Conservation (phyloP, 1,284 basidiomycete species). For the Spongispora temasekensis region DNA sequence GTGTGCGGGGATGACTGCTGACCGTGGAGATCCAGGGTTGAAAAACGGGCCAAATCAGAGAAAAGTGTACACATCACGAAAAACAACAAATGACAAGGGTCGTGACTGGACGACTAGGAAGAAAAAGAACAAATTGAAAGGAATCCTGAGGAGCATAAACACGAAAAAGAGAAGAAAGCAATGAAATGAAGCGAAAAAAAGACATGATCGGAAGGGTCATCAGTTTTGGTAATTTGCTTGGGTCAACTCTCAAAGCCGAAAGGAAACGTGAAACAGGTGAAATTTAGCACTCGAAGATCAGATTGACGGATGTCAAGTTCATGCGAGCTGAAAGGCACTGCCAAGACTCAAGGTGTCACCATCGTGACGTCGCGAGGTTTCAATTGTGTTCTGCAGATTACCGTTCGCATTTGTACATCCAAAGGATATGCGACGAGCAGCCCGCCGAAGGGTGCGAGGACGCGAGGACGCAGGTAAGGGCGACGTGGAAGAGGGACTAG, state of each 20-base stretch:
- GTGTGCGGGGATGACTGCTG: background rate
- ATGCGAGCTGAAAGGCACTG: conserved; percentile 36
- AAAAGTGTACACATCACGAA: background rate
- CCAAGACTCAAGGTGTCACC: conserved; percentile 25
- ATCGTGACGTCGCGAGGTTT: conserved; percentile 10
- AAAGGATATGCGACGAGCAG: conserved; percentile 38
- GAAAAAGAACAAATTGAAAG: conserved; percentile 14
- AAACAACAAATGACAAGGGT: background rate
- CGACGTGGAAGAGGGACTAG: background rate
- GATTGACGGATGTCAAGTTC: conserved; percentile 1
- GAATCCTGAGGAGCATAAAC: conserved; percentile 9
- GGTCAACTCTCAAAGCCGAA: conserved; percentile 1
- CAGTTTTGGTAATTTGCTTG: background rate
- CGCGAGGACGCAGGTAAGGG: conserved; percentile 15
- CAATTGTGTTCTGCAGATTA: conserved; percentile 7
- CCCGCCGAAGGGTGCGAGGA: conserved; percentile 36
- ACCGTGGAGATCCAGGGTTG: background rate
- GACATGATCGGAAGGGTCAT: conserved; percentile 2
- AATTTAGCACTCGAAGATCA: conserved; percentile 12
- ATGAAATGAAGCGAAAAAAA: background rate
- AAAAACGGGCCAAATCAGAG: background rate
- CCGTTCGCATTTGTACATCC: conserved; percentile 18
- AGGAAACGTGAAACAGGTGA: conserved; percentile 1
- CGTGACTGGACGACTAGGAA: conserved; percentile 4
- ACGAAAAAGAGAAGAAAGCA: too few species aligned